phyloP scores from a whole-genome alignment of 441 rosid species.

The Arabidopsis hybrid region DNA sequence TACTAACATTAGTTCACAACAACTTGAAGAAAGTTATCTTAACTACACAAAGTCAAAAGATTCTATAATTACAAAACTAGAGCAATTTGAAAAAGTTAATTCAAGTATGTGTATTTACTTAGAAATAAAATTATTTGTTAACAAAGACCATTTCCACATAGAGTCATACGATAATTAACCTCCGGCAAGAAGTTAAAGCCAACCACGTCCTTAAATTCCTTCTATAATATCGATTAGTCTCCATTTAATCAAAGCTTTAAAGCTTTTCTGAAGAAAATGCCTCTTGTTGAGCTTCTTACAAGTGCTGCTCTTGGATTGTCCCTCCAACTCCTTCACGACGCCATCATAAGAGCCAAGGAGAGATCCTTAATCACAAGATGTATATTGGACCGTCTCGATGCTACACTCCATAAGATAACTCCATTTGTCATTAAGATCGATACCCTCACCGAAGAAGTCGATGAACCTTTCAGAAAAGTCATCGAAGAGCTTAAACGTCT shows the following conservation, averaged over 20 bases:
- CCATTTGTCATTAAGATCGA: not conserved
- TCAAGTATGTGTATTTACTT: not conserved
- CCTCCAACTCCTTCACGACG: no score
- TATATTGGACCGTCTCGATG: conserved; percentile 27
- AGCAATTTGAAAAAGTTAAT: not conserved
- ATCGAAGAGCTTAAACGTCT: conserved; percentile 12
- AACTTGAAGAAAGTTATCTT: no score
- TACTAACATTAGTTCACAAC: not conserved
- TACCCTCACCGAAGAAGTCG: not conserved
- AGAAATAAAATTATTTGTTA: not conserved
- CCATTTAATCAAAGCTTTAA: not conserved
- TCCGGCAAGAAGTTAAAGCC: not conserved
- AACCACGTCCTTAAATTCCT: not conserved
- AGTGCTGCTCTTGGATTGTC: no score
- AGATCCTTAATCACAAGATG: conserved; percentile 8
- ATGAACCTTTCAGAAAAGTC: not conserved
- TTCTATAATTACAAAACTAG: not conserved
- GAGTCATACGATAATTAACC: not conserved
- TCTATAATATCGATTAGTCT: not conserved
- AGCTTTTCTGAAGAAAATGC: not conserved
- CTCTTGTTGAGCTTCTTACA: not conserved
- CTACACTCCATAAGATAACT: conserved; percentile 4
- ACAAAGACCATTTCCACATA: not conserved
- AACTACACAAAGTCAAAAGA: not conserved
- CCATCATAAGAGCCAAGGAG: conserved; percentile 18